Conservation (phyloP, 2,329 filamentous ascomycete genomes). For the Ophiostoma perfectum region DNA sequence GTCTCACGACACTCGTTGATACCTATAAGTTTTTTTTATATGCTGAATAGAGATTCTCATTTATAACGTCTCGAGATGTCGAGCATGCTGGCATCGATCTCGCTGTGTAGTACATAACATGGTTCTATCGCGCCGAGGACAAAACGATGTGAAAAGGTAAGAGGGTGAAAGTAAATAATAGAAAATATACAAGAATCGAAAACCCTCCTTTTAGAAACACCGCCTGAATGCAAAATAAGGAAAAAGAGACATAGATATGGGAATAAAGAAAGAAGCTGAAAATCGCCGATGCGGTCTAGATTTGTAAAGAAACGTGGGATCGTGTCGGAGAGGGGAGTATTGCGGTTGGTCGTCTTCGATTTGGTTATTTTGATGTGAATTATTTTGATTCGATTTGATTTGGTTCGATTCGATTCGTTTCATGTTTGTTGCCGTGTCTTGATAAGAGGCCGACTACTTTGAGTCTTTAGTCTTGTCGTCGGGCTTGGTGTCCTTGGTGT, state of each 20-base stretch:
- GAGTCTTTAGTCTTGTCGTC: not conserved
- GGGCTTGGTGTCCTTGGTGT: slow-evolving; percentile 19
- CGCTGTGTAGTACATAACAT: too few species aligned
- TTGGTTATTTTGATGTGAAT: slow-evolving; percentile 25
- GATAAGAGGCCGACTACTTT: not conserved
- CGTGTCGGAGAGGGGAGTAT: slow-evolving; percentile 11
- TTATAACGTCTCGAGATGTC: not conserved
- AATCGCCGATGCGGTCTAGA: slow-evolving; percentile 6
- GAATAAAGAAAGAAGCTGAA: not conserved
- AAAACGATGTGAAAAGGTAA: not conserved
- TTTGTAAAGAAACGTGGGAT: slow-evolving; percentile 1
- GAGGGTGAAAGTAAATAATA: not conserved
- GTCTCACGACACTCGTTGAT: not conserved
- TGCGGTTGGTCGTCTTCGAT: not conserved
- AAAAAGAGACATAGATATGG: not conserved
- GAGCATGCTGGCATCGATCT: not conserved
- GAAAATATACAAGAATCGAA: not conserved
- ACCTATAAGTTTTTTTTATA: not conserved
- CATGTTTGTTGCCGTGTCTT: slow-evolving; percentile 28
- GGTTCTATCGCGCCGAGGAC: not conserved
- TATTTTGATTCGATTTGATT: slow-evolving; percentile 12
- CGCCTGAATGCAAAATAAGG: not conserved
- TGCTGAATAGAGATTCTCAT: slow-evolving; percentile 12
- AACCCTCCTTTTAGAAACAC: too few species aligned
- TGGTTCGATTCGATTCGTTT: slow-evolving; percentile 8